These are phyloP conservation scores for Naganishia sp. DNA, from an alignment of 1,284 basidiomycete genomes.

Conservation along the genomic window DNA sequence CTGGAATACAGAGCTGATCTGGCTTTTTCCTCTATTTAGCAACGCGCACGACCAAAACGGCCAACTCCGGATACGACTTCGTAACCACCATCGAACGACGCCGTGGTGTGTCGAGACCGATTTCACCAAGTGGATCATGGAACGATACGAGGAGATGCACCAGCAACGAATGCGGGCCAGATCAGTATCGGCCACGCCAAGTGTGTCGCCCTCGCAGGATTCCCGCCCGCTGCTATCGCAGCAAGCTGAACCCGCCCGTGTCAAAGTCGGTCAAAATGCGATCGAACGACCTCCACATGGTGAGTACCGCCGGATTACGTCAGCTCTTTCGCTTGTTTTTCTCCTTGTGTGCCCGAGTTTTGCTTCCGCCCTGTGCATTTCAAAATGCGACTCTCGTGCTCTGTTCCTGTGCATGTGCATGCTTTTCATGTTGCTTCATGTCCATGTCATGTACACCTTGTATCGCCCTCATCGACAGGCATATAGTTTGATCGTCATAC, in stretches of 20 bases:
- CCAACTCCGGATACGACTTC: conserved; percentile 12
- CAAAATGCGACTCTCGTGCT: background rate
- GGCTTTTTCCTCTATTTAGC: background rate
- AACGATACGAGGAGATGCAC: conserved; percentile 2
- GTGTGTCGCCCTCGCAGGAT: background rate
- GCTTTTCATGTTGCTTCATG: background rate
- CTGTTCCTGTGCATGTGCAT: conserved; percentile 2
- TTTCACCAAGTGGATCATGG: conserved; percentile 24
- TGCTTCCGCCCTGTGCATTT: conserved; percentile 1
- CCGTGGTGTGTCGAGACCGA: conserved; percentile 28
- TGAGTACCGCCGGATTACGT: conserved; percentile 1
- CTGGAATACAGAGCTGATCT: background rate
- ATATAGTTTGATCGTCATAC: background rate
- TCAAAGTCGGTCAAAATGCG: conserved; percentile 5
- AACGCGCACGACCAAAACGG: conserved; percentile 7
- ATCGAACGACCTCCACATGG: conserved; percentile 14
- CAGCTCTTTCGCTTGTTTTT: conserved; percentile 6
- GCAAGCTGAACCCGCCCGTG: too few relatives aligned
- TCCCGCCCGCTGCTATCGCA: background rate
- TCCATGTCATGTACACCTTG: background rate
- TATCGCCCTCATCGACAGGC: background rate
- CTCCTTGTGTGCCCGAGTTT: background rate
- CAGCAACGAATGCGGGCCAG: background rate
- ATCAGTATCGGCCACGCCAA: conserved; percentile 7
- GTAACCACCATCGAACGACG: conserved; percentile 1